Conservation (phyloP, 495 filamentous ascomycete genomes). For the Penicillium chermesinum region DNA sequence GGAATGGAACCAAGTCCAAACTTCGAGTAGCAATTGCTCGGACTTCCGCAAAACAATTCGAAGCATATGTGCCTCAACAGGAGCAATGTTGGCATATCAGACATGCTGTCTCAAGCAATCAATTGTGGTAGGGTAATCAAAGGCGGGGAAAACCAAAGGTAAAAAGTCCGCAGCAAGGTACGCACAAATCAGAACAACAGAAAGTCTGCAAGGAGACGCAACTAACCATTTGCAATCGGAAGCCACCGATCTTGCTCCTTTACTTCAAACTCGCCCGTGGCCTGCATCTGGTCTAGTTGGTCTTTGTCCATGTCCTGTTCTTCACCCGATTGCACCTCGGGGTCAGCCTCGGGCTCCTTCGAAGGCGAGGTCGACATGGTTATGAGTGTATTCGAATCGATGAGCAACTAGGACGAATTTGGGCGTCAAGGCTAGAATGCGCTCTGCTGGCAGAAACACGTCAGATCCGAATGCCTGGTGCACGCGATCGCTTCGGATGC, state of each 20-base stretch:
- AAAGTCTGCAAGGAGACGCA: conserved; percentile 48
- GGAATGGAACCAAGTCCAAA: too few relatives aligned
- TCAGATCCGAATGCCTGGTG: conserved; percentile 26
- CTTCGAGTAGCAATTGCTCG: not conserved
- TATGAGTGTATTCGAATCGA: conserved; percentile 42
- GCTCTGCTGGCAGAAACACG: conserved; percentile 48
- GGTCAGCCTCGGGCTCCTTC: conserved; percentile 83
- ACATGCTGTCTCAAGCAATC: too few relatives aligned
- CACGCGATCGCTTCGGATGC: conserved; percentile 27
- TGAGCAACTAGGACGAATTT: conserved; percentile 21
- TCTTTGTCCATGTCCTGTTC: conserved; percentile 72
- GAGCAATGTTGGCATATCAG: too few relatives aligned
- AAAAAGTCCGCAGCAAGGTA: conserved; percentile 43
- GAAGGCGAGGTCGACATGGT: conserved; percentile 90
- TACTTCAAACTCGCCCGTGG: conserved; percentile 97
- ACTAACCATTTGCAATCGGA: conserved; percentile 99
- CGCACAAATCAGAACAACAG: conserved; percentile 53
- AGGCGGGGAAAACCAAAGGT: conserved; percentile 17
- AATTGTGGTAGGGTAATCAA: conserved; percentile 2
- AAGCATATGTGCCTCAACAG: too few relatives aligned
- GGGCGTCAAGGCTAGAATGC: conserved; percentile 27
- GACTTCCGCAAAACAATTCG: too few relatives aligned
- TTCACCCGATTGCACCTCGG: conserved; percentile 88
- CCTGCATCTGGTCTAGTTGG: conserved; percentile 59
- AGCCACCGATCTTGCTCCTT: conserved; percentile 99